A percentile compares a stretch with the other conserved stretches of the same genome.
These are phyloP conservation scores for Myriosclerotinia duriaeana DNA, from an alignment of 2,329 filamentous ascomycete species.

Conservation along the genomic window DNA sequence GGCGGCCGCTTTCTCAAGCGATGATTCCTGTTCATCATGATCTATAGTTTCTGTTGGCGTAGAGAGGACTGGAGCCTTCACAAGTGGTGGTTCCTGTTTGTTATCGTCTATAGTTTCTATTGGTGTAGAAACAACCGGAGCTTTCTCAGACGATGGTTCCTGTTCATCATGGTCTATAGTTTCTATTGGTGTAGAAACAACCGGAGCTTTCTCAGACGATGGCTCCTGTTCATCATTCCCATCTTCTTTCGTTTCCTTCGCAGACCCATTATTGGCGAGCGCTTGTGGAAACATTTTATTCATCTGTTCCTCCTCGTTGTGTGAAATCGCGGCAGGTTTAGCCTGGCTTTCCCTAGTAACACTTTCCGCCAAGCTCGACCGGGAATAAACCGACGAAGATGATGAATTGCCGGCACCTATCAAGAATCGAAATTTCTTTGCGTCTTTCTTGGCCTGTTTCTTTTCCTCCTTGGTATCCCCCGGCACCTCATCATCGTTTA, in stretches of 20 bases:
- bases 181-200: background rate
- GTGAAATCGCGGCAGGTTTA: background rate
- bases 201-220: background rate
- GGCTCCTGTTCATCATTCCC: background rate
- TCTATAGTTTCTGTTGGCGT: background rate
- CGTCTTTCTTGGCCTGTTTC: slow-evolving; percentile 25
- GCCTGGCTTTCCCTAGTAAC: slow-evolving; percentile 10
- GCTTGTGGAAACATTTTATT: background rate
- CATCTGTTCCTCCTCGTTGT: slow-evolving; percentile 6
- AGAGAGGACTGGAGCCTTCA: background rate
- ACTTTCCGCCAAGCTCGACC: slow-evolving; percentile 16
- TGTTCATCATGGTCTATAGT: background rate
- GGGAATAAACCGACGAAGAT: slow-evolving; percentile 15
- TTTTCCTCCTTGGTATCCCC: slow-evolving; percentile 16
- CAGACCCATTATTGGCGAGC: background rate
- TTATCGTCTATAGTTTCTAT: background rate
- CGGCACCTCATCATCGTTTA: slow-evolving; percentile 14
- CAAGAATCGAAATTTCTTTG: slow-evolving; percentile 27
- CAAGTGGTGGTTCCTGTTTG: background rate
- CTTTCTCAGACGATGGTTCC: no score
- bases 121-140: no score
- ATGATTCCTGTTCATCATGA: background rate
- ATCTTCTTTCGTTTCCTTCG: background rate
- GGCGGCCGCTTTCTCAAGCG: background rate
- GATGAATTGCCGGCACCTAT: slow-evolving; percentile 24